Percentiles rank a stretch among this genome's conserved stretches.
These are phyloP conservation scores for Stenocarpella maydis DNA, from an alignment of 2,329 filamentous ascomycete species.

Conservation along the genomic window DNA sequence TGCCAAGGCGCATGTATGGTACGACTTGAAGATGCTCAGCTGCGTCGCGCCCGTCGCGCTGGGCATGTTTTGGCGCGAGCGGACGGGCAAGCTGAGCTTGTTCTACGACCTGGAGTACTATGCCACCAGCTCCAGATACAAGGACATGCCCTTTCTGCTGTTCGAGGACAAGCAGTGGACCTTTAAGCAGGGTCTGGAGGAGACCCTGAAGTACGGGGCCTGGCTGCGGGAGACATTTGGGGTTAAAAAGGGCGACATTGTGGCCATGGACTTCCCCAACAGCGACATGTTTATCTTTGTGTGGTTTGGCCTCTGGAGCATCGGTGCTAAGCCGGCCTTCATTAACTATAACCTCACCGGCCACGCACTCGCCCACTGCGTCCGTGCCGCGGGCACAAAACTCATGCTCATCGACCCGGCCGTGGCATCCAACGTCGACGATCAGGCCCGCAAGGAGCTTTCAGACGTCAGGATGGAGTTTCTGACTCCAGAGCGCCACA, in stretches of 20 bases:
- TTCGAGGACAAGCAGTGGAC: slow-evolving; percentile 76
- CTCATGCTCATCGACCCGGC: slow-evolving; percentile 74
- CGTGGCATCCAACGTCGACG: slow-evolving; percentile 62
- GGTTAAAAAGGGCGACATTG: slow-evolving; percentile 75
- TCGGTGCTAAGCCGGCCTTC: slow-evolving; percentile 84
- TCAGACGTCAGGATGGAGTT: slow-evolving; percentile 65
- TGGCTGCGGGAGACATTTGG: slow-evolving; percentile 74
- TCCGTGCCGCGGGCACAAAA: slow-evolving; percentile 71
- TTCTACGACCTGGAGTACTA: slow-evolving; percentile 80
- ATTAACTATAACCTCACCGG: slow-evolving; percentile 87
- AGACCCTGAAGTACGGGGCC: slow-evolving; percentile 73
- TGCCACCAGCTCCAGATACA: slow-evolving; percentile 60
- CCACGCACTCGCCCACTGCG: slow-evolving; percentile 76
- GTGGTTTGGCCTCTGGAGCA: slow-evolving; percentile 80
- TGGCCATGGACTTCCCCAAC: slow-evolving; percentile 84
- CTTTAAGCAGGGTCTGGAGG: slow-evolving; percentile 79
- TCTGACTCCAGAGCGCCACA: slow-evolving; percentile 66
- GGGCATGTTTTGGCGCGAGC: slow-evolving; percentile 56
- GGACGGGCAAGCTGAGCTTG: slow-evolving; percentile 68
- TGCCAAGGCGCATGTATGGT: slow-evolving; percentile 71
- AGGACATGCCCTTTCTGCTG: slow-evolving; percentile 67
- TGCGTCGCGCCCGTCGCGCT: slow-evolving; percentile 57
- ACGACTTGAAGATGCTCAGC: slow-evolving; percentile 70
- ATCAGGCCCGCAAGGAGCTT: slow-evolving; percentile 63
- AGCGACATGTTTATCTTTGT: slow-evolving; percentile 80